phyloP scores from a whole-genome alignment of 1,139 yeast species.

The Sugiyamaella grinbergsii region DNA sequence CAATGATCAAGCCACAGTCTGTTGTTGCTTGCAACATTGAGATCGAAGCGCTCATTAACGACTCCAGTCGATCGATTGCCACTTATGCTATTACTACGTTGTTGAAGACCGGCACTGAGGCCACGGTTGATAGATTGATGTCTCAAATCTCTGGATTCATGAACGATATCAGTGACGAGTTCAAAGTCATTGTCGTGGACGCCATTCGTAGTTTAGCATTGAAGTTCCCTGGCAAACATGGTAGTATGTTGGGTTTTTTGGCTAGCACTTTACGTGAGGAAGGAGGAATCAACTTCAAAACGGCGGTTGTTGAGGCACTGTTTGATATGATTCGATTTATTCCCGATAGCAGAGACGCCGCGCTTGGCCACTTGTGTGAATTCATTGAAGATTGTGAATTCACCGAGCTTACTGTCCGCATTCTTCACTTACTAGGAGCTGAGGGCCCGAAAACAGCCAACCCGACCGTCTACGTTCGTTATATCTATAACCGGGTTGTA shows the following conservation, averaged over 20 bases:
- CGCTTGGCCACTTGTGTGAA: slow-evolving; percentile 89
- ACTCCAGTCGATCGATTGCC: slow-evolving; percentile 88
- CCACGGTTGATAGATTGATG: slow-evolving; percentile 86
- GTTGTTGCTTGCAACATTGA: slow-evolving; percentile 76
- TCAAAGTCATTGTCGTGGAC: slow-evolving; percentile 90
- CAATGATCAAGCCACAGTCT: slow-evolving; percentile 78
- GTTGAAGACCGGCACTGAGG: slow-evolving; percentile 91
- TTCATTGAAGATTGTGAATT: slow-evolving; percentile 98
- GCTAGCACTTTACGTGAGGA: slow-evolving; percentile 87
- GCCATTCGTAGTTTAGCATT: slow-evolving; percentile 90
- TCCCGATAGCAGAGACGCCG: slow-evolving; percentile 83
- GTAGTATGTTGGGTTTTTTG: slow-evolving; percentile 77
- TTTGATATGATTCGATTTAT: slow-evolving; percentile 87
- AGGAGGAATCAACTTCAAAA: slow-evolving; percentile 80
- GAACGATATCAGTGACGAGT: slow-evolving; percentile 95
- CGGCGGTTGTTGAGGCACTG: slow-evolving; percentile 86
- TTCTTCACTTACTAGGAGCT: slow-evolving; percentile 85
- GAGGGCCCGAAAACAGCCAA: slow-evolving; percentile 89
- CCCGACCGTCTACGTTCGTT: slow-evolving; percentile 92
- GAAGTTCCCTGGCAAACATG: slow-evolving; percentile 90
- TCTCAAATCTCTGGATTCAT: slow-evolving; percentile 84
- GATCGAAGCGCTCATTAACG: slow-evolving; percentile 83
- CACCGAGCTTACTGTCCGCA: slow-evolving; percentile 88
- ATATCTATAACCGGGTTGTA: slow-evolving; percentile 94
- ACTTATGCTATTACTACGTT: slow-evolving; percentile 98